Percentiles rank a stretch among this genome's conserved stretches.
phyloP scores from a whole-genome alignment of 257 asterid species.

The Rehmannia glutinosa region DNA sequence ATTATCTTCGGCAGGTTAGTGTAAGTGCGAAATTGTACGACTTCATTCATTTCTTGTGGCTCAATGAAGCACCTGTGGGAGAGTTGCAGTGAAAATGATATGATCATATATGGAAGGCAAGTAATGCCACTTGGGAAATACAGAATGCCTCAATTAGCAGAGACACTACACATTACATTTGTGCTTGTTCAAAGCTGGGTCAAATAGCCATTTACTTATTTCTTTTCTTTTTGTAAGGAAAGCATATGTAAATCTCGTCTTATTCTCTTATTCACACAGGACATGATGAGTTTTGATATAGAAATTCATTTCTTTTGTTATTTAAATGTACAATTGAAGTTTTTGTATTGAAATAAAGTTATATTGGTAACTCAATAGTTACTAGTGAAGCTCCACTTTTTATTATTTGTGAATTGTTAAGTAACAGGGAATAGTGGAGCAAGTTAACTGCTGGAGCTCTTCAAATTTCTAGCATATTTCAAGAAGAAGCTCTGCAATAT shows the following conservation, averaged over 20 bases:
- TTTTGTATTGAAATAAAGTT: background rate
- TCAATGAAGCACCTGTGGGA: constrained; percentile 96
- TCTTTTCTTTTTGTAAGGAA: background rate
- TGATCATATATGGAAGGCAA: constrained; percentile 1
- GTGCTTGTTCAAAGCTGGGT: background rate
- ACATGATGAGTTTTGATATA: background rate
- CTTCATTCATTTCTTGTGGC: constrained; percentile 96
- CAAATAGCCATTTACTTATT: background rate
- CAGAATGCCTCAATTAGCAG: background rate
- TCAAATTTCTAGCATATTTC: no score
- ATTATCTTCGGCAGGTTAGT: constrained; percentile 59
- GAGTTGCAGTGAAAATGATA: constrained; percentile 57
- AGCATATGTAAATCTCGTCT: background rate
- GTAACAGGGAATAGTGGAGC: background rate
- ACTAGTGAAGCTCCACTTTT: no score
- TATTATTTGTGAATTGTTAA: background rate
- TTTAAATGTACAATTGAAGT: background rate
- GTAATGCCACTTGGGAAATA: background rate
- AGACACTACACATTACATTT: background rate
- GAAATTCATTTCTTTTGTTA: background rate
- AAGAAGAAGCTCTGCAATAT: background rate
- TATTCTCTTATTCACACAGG: background rate
- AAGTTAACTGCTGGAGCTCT: background rate
- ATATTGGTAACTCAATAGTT: background rate
- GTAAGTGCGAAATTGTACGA: constrained; percentile 89